Evolutionary conservation across 2,329 filamentous ascomycete species (phyloP).

Genomic region (Fusarium nisikadoi): DNA sequence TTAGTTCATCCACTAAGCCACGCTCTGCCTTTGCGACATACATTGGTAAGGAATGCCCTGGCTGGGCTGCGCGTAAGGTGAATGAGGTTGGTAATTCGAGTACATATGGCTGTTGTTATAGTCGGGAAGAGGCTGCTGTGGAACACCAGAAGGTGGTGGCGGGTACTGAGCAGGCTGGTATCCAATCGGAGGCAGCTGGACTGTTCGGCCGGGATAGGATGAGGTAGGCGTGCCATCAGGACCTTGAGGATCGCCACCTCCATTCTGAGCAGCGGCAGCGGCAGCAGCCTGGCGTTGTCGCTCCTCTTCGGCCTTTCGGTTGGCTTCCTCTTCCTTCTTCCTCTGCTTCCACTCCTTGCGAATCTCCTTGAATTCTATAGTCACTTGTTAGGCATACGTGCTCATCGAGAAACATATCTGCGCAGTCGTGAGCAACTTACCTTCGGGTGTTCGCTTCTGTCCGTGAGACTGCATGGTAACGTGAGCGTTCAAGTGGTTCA

Average conservation of each 20-base stretch:
- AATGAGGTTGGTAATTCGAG: conserved; percentile 66
- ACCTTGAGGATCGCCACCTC: conserved; percentile 58
- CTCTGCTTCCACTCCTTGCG: conserved; percentile 99
- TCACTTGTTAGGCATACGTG: conserved; percentile 38
- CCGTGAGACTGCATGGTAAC: conserved; percentile 99
- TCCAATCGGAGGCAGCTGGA: conserved; percentile 79
- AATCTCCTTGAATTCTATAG: conserved; percentile 96
- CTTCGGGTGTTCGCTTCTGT: conserved; percentile 93
- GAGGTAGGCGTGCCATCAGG: conserved; percentile 58
- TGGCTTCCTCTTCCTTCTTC: conserved; percentile 93
- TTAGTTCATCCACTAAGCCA: conserved; percentile 28
- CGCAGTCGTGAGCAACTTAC: conserved; percentile 64
- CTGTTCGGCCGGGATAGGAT: conserved; percentile 66
- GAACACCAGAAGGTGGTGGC: conserved; percentile 66
- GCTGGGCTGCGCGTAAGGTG: conserved; percentile 66
- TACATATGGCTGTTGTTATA: conserved; percentile 67
- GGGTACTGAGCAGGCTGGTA: conserved; percentile 77
- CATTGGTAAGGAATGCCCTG: conserved; percentile 71
- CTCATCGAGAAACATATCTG: neutral
- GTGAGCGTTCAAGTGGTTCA: conserved; percentile 97
- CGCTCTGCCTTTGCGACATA: conserved; percentile 48
- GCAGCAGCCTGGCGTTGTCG: conserved; percentile 68
- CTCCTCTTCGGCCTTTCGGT: conserved; percentile 76
- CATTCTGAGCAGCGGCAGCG: conserved; percentile 65
- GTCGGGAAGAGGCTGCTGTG: conserved; percentile 64